phyloP scores from a whole-genome alignment of 2,329 filamentous ascomycete species.

The Microascus cirrosus region DNA sequence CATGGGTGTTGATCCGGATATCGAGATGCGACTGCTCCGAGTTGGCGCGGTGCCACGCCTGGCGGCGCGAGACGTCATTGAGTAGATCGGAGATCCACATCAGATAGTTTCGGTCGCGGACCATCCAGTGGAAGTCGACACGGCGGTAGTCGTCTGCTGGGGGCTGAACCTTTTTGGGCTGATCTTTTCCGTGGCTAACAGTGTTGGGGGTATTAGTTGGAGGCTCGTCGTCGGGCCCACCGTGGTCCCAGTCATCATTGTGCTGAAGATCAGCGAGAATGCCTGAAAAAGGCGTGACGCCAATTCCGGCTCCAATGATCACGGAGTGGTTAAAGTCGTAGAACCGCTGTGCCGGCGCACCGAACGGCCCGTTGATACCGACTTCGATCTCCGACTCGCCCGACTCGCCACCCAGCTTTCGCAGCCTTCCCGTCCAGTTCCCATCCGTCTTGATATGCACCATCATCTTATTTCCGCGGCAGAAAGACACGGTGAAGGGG shows the following conservation, averaged over 20 bases:
- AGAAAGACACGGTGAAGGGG: constrained; percentile 46
- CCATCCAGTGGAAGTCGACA: constrained; percentile 50
- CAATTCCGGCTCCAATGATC: constrained; percentile 45
- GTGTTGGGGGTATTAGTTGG: neutral
- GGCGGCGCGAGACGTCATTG: constrained; percentile 30
- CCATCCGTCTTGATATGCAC: constrained; percentile 49
- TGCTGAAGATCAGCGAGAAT: constrained; percentile 43
- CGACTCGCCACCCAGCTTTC: constrained; percentile 24
- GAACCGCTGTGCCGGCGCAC: constrained; percentile 46
- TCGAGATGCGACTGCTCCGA: constrained; percentile 29
- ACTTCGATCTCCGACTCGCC: constrained; percentile 29
- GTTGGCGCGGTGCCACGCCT: constrained; percentile 24
- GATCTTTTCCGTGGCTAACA: neutral
- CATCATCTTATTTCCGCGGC: constrained; percentile 37
- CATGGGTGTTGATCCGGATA: constrained; percentile 43
- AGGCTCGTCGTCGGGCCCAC: constrained; percentile 11
- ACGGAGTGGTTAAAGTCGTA: constrained; percentile 46
- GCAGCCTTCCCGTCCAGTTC: constrained; percentile 39
- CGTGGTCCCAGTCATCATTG: constrained; percentile 25
- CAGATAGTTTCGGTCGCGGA: constrained; percentile 43
- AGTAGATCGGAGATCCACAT: constrained; percentile 47
- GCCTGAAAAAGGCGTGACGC: constrained; percentile 45
- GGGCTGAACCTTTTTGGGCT: constrained; percentile 10
- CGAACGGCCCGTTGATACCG: constrained; percentile 45
- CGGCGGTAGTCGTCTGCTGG: constrained; percentile 30